Evolutionary conservation across 78 protist genomes (phyloP), one percentile per base, ranked within the genome.

Genomic region (Guillardia theta): DNA sequence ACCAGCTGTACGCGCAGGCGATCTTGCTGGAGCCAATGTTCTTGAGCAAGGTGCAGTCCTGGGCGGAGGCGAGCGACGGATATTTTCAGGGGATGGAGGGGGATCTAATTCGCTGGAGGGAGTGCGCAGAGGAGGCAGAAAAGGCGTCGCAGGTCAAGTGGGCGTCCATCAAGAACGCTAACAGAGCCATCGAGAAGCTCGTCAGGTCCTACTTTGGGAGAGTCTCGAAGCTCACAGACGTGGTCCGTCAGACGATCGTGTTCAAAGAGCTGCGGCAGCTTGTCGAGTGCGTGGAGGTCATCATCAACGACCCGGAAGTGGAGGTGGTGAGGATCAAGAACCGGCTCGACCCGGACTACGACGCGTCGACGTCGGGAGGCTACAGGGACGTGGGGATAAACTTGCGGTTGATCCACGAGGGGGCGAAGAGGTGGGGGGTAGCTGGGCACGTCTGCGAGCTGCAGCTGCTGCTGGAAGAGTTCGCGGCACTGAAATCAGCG

Each of bases 1-100:
- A 78, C 30, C 90, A 78, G 90, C 90, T 78, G 50, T 78, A 43
- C 48, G 90, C 48, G 43, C 90, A 78, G 90, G 90, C 90, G n/a
- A 30, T 8, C 24, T 15, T 37, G 18, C 45, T 78, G 50, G 30
- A 37, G 33, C 90, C 90, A 22, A 30, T 78, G 21, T 30, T 78
- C 48, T 8, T 8, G n/a, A 21, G 19, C 37, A 37, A 43, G 24
- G 90, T 78, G 48, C 45, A 43, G 90, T 22, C 37, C 30, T 43
- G 45, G 90, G 90, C 90, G 33, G 45, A 24, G 39, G 3, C 1
- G n/a, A 22, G 41, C 41, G 87, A 36, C 39, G 87, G 87, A 2
- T 70, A 43, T 43, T 70, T 70, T 15, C 3, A 37, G 45, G 87
- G 33, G 22, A 43, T 15, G 39, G 41, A 15, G 10, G 87, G 87